Evolutionary conservation across 805 yeast species (phyloP), one percentile per base, ranked within the genome.

Genomic region (Schwanniomyces pseudopolymorphus): DNA sequence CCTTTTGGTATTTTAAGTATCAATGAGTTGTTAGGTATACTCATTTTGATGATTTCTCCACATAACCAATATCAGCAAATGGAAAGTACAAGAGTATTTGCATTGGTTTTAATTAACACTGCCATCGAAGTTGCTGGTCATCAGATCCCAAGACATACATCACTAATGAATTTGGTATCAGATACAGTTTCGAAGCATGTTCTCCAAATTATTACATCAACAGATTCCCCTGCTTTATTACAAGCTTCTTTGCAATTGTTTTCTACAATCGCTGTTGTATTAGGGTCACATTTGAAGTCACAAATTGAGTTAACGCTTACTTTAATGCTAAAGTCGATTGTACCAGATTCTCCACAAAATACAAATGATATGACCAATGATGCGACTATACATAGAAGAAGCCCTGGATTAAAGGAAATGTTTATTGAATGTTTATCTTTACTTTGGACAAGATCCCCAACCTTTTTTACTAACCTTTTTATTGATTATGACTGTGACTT

Each of bases 401-500:
- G 66, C n/a, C 68, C 84, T 1, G 47, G 57, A 0, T 67, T 75
- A n/a, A 85, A 92, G 54, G 99, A 94, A 61, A 74, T 88, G 49
- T 74, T 94, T 54, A 78, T 91, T 36, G 99, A 94, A 65, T 83
- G 91, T 10, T 67, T 92, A 2, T 87, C 96, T 3, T 81, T 85
- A 40, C 66, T 87, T 24, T 87, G 95, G 96, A 78, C 85, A 4
- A 77, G 96, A 47, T 81, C 88, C 0, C 92, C 96, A 1, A 69
- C 78, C 3, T 84, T 89, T 47, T 89, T 90, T 63, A 80, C 89
- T 11, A 79, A 82, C 38, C 64, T 91, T 28, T 94, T 87, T 61
- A 83, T 87, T 45, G 84, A 84, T 46, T 94, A 83, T 62, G 99
- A 94, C 63, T 92, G 98, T 66, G 92, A 89, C 59, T 83, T 89